Conservation (phyloP, 2,329 filamentous ascomycete genomes). For the Emydomyces testavorans region DNA sequence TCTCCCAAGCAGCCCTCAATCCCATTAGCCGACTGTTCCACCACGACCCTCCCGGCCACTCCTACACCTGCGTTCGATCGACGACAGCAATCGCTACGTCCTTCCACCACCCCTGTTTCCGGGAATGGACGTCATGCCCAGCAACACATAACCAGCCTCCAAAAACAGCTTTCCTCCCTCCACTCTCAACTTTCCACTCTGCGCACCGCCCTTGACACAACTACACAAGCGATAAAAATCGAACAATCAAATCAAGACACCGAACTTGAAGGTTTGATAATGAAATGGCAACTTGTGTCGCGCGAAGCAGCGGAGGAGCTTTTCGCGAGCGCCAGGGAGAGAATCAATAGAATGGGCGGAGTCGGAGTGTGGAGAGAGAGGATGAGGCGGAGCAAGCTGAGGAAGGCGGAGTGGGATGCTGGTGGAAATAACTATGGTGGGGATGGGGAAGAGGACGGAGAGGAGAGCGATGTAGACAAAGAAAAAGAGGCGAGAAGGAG, state of each 20-base stretch:
- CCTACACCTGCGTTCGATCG: background rate
- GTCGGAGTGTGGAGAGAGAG: slow-evolving; percentile 45
- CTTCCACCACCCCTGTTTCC: background rate
- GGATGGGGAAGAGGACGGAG: slow-evolving; percentile 23
- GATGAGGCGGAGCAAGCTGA: slow-evolving; percentile 37
- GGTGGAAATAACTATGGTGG: slow-evolving; percentile 20
- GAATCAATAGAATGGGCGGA: slow-evolving; percentile 53
- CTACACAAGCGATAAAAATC: slow-evolving; percentile 44
- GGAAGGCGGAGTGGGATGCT: slow-evolving; percentile 28
- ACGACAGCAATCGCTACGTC: background rate
- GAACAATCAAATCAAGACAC: slow-evolving; percentile 37
- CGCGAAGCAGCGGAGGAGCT: slow-evolving; percentile 57
- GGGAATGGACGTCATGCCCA: background rate
- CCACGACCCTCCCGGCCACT: background rate
- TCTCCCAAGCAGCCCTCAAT: background rate
- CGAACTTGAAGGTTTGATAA: slow-evolving; percentile 46
- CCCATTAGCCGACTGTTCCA: background rate
- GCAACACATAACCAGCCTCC: slow-evolving; percentile 34
- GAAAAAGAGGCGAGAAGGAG: slow-evolving; percentile 27
- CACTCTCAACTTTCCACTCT: slow-evolving; percentile 25
- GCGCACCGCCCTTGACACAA: slow-evolving; percentile 38
- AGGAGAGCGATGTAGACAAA: slow-evolving; percentile 35
- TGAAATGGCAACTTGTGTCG: slow-evolving; percentile 51
- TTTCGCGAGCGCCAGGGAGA: slow-evolving; percentile 49
- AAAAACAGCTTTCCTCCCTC: slow-evolving; percentile 29